Conservation (phyloP, 192 early-diverging fungal species). For the Coemansia sp. region DNA sequence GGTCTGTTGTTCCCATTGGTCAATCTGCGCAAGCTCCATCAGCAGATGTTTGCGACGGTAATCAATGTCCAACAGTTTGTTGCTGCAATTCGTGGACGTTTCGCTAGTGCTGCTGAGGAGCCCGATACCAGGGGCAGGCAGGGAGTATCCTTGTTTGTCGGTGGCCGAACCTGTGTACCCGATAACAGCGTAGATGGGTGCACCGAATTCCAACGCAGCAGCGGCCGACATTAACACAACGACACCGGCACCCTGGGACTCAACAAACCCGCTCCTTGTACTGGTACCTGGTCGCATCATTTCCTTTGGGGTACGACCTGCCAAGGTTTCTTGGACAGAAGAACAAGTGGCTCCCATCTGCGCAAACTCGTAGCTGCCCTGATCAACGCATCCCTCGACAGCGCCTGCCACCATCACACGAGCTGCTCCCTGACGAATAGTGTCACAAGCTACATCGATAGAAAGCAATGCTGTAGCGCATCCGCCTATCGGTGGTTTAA, state of each 20-base stretch:
- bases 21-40: conserved; percentile 12
- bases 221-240: conserved; percentile 87
- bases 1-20: conserved; percentile 13
- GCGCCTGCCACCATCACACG: conserved; percentile 92
- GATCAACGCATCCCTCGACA: conserved; percentile 91
- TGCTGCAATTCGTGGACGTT: conserved; percentile 54
- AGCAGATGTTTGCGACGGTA: conserved; percentile 81
- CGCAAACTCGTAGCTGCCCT: conserved; percentile 93
- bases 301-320: conserved; percentile 79
- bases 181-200: conserved; percentile 88
- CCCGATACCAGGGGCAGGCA: conserved; percentile 94
- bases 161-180: conserved; percentile 87
- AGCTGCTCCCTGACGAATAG: conserved; percentile 86
- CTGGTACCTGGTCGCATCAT: conserved; percentile 90
- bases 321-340: conserved; percentile 75
- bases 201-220: conserved; percentile 87
- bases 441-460: conserved; percentile 88
- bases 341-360: conserved; percentile 98
- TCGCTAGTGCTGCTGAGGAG: conserved; percentile 88
- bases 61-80: conserved; percentile 69
- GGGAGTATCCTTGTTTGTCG: conserved; percentile 90
- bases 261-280: conserved; percentile 92
- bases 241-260: conserved; percentile 89
- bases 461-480: conserved; percentile 92
- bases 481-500: conserved; percentile 77